A percentile compares a stretch with the other conserved stretches of the same genome.
These are phyloP conservation scores for Aureoboletus auriporus DNA, from an alignment of 768 basidiomycete species.

Conservation along the genomic window DNA sequence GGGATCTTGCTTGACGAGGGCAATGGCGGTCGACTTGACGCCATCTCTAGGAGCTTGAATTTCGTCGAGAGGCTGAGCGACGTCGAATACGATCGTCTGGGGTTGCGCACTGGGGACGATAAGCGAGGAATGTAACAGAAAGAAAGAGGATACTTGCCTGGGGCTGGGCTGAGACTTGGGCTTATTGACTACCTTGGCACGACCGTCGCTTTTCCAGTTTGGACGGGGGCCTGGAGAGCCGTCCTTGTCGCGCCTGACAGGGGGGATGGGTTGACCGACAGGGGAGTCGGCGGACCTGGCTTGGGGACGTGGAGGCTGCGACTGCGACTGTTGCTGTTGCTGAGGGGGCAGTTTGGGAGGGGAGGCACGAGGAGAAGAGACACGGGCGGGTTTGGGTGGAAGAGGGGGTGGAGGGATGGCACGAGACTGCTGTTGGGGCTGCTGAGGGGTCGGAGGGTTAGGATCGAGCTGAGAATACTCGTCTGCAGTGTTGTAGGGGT, in stretches of 20 bases:
- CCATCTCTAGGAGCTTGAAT: slow-evolving; percentile 71
- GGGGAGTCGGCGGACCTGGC: slow-evolving; percentile 51
- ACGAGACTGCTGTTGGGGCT: slow-evolving; percentile 30
- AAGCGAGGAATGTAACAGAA: neutral
- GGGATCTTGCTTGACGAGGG: slow-evolving; percentile 81
- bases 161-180: slow-evolving; percentile 54
- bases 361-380: slow-evolving; percentile 57
- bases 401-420: slow-evolving; percentile 53
- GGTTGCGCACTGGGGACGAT: slow-evolving; percentile 45
- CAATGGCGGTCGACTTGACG: slow-evolving; percentile 88
- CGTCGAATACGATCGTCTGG: slow-evolving; percentile 73
- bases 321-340: slow-evolving; percentile 21
- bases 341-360: slow-evolving; percentile 60
- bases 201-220: slow-evolving; percentile 33
- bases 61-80: slow-evolving; percentile 66
- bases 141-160: slow-evolving; percentile 36
- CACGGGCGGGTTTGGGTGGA: slow-evolving; percentile 51
- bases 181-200: slow-evolving; percentile 36
- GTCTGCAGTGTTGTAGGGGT: slow-evolving; percentile 36
- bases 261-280: slow-evolving; percentile 38
- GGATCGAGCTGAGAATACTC: slow-evolving; percentile 45
- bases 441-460: slow-evolving; percentile 20
- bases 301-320: slow-evolving; percentile 38
- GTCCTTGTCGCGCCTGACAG: slow-evolving; percentile 59
- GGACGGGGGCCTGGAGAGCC: slow-evolving; percentile 63